phyloP scores from a whole-genome alignment of 106 monocot genomes.

The Allium cepa region DNA sequence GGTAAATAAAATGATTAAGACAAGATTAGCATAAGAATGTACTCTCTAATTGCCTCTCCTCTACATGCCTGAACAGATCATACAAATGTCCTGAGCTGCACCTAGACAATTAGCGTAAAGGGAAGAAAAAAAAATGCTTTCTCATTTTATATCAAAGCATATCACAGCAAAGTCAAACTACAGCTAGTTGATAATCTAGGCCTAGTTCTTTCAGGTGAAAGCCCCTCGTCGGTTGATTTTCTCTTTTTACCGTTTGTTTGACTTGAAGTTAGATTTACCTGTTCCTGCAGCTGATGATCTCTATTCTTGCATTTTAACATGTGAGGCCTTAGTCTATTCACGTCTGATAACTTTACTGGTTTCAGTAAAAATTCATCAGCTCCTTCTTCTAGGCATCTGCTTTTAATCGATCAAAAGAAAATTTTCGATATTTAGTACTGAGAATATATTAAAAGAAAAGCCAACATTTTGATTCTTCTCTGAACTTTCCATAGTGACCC shows the following conservation, averaged over 20 bases:
- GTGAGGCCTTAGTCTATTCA: conserved; percentile 71
- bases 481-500: conserved; percentile 3
- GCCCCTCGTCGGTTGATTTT: conserved; percentile 48
- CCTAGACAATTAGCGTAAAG: background rate
- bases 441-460: background rate
- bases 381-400: conserved; percentile 89
- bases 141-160: background rate
- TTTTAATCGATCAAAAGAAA: background rate
- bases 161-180: conserved; percentile 30
- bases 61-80: no score
- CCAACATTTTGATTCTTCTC: background rate
- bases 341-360: conserved; percentile 76
- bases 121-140: background rate
- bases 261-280: background rate
- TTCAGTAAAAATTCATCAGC: conserved; percentile 96
- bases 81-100: no score
- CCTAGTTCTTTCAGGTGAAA: conserved; percentile 63
- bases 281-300: conserved; percentile 12
- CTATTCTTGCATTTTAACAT: conserved; percentile 57
- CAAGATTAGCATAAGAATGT: no score
- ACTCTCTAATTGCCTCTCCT: no score
- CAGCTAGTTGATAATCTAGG: conserved; percentile 37
- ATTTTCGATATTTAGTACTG: background rate
- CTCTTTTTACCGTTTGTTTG: conserved; percentile 31
- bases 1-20: no score